These are phyloP conservation scores for Acacia melanoxylon DNA, from an alignment of 306 rosid species.

Conservation along the genomic window DNA sequence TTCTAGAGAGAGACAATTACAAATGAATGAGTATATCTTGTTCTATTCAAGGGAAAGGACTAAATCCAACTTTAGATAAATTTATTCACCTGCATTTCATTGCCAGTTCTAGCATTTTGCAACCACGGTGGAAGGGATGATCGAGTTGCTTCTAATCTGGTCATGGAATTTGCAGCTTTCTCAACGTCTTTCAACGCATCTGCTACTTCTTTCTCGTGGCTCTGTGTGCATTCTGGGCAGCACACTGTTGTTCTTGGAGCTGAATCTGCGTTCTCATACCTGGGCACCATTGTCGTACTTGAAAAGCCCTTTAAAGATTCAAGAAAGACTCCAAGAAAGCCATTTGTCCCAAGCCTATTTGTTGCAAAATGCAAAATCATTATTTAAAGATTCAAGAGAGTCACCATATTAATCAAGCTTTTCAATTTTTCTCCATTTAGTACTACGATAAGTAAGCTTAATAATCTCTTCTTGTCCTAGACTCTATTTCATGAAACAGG, in stretches of 20 bases:
- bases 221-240: slow-evolving; percentile 68
- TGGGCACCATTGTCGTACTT: slow-evolving; percentile 41
- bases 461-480: slow-evolving; percentile 21
- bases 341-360: slow-evolving; percentile 73
- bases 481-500: slow-evolving; percentile 22
- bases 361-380: slow-evolving; percentile 23
- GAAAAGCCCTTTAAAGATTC: slow-evolving; percentile 68
- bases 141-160: slow-evolving; percentile 49
- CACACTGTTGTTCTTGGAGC: slow-evolving; percentile 46
- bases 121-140: slow-evolving; percentile 81
- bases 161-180: slow-evolving; percentile 45
- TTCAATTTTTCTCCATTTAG: not conserved
- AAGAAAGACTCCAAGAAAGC: slow-evolving; percentile 70
- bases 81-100: slow-evolving; percentile 43
- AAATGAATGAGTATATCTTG: slow-evolving; percentile 1
- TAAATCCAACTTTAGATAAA: slow-evolving; percentile 11
- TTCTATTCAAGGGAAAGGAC: not conserved
- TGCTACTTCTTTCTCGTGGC: slow-evolving; percentile 57
- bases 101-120: slow-evolving; percentile 59
- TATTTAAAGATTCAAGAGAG: not conserved
- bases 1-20: slow-evolving; percentile 39
- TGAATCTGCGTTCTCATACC: slow-evolving; percentile 57
- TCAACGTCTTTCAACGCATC: slow-evolving; percentile 60
- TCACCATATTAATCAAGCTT: slow-evolving; percentile 5
- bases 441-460: slow-evolving; percentile 14